Evolutionary conservation across 2,329 filamentous ascomycete species (phyloP).

Genomic region (Xylariales sp.): DNA sequence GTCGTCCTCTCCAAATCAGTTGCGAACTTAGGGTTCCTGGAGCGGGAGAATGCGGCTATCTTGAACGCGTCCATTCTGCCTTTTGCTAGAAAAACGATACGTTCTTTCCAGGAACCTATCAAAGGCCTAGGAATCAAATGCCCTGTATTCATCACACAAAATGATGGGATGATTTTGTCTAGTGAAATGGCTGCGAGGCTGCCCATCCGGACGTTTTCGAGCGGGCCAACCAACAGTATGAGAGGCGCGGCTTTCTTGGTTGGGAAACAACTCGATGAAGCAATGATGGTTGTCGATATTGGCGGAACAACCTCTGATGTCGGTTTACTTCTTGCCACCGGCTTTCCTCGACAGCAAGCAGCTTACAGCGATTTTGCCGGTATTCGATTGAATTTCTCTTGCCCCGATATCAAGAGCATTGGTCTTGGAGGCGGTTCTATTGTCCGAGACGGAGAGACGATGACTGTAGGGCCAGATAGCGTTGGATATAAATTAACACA

Average conservation of each 20-base stretch:
- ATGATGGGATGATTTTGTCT: slow-evolving; percentile 57
- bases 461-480: slow-evolving; percentile 56
- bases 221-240: slow-evolving; percentile 60
- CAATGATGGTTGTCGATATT: slow-evolving; percentile 59
- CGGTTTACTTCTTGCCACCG: slow-evolving; percentile 54
- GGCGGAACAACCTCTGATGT: slow-evolving; percentile 64
- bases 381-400: slow-evolving; percentile 57
- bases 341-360: slow-evolving; percentile 59
- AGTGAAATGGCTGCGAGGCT: slow-evolving; percentile 48
- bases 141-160: slow-evolving; percentile 58
- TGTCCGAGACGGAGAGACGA: slow-evolving; percentile 34
- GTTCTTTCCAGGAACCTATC: slow-evolving; percentile 50
- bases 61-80: slow-evolving; percentile 58
- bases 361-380: slow-evolving; percentile 59
- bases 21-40: slow-evolving; percentile 50
- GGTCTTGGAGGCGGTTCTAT: slow-evolving; percentile 56
- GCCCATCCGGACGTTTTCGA: slow-evolving; percentile 59
- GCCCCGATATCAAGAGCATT: slow-evolving; percentile 54
- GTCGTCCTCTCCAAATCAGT: slow-evolving; percentile 49
- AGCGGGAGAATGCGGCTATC: slow-evolving; percentile 61
- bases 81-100: slow-evolving; percentile 53
- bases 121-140: slow-evolving; percentile 43
- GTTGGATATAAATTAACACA: slow-evolving; percentile 53
- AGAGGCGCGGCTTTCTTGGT: slow-evolving; percentile 57
- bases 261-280: slow-evolving; percentile 28